Conservation (phyloP, 2,329 filamentous ascomycete species). For the Exophiala dermatitidis region DNA sequence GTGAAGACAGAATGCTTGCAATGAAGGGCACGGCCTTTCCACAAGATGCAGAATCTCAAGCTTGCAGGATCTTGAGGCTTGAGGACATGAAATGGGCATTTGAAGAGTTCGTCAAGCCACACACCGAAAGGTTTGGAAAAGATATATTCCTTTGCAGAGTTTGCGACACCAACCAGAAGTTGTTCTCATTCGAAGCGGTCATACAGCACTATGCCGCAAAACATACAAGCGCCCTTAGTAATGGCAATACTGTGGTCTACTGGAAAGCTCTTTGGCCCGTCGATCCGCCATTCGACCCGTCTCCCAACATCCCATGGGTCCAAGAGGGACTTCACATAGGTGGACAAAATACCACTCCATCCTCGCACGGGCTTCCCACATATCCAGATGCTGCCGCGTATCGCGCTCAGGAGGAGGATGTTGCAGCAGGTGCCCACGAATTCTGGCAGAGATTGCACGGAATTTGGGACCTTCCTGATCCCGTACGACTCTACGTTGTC, state of each 20-base stretch:
- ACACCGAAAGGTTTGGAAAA: constrained; percentile 59
- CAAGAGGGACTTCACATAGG: constrained; percentile 3
- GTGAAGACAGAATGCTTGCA: constrained; percentile 48
- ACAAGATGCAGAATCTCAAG: constrained; percentile 45
- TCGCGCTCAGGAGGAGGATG: constrained; percentile 43
- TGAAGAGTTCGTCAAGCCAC: constrained; percentile 65
- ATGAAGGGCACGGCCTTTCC: constrained; percentile 33
- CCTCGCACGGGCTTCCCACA: not conserved
- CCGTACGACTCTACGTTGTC: constrained; percentile 56
- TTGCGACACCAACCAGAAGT: constrained; percentile 58
- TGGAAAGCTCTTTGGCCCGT: constrained; percentile 79
- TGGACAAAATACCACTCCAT: not conserved
- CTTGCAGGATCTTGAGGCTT: constrained; percentile 55
- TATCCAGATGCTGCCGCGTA: not conserved
- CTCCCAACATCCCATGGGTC: constrained; percentile 39
- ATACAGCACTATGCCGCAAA: constrained; percentile 80
- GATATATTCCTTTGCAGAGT: constrained; percentile 70
- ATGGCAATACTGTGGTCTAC: constrained; percentile 64
- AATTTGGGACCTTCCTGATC: constrained; percentile 55
- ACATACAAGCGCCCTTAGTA: constrained; percentile 63
- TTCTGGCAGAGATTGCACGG: constrained; percentile 57
- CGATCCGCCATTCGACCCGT: constrained; percentile 61
- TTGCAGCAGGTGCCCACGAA: constrained; percentile 51
- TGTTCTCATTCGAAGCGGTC: constrained; percentile 69
- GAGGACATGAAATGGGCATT: constrained; percentile 86